These are phyloP conservation scores for Cryptococcus sp. DNA, from an alignment of 1,284 basidiomycete genomes.

Conservation along the genomic window DNA sequence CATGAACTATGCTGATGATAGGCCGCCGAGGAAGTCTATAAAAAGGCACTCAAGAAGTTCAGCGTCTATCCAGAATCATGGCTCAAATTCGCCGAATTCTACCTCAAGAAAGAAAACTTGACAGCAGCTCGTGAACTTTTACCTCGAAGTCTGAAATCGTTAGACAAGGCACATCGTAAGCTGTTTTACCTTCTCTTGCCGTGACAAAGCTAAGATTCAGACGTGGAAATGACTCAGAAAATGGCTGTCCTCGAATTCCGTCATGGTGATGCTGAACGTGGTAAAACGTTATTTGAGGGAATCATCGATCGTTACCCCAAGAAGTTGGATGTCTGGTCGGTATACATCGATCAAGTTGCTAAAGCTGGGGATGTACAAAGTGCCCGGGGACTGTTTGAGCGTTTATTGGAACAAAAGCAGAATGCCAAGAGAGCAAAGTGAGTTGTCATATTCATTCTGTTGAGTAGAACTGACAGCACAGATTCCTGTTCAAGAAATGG, in stretches of 20 bases:
- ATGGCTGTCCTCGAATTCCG: conserved; percentile 96
- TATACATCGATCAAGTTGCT: conserved; percentile 95
- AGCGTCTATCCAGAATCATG: conserved; percentile 85
- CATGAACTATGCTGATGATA: conserved; percentile 35
- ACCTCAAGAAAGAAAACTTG: conserved; percentile 63
- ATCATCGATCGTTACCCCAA: conserved; percentile 92
- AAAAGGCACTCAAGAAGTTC: conserved; percentile 86
- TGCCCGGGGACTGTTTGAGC: conserved; percentile 68
- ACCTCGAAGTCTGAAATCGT: conserved; percentile 81
- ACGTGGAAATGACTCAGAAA: conserved; percentile 88
- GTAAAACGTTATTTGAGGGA: conserved; percentile 93
- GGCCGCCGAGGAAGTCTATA: conserved; percentile 83
- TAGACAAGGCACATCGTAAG: conserved; percentile 93
- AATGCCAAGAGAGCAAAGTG: conserved; percentile 93
- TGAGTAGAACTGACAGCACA: conserved; percentile 31
- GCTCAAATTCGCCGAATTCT: conserved; percentile 76
- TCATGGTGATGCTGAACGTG: conserved; percentile 87
- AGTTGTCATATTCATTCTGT: conserved; percentile 28
- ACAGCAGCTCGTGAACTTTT: conserved; percentile 82
- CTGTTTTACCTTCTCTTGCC: conserved; percentile 14
- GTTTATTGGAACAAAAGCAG: conserved; percentile 76
- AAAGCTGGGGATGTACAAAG: conserved; percentile 70
- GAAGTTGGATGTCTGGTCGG: conserved; percentile 90
- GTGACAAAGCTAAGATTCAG: conserved; percentile 49
- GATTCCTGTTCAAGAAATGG: conserved; percentile 97